Conservation (phyloP, 1,284 basidiomycete species). For the Prillingera fragicola region DNA sequence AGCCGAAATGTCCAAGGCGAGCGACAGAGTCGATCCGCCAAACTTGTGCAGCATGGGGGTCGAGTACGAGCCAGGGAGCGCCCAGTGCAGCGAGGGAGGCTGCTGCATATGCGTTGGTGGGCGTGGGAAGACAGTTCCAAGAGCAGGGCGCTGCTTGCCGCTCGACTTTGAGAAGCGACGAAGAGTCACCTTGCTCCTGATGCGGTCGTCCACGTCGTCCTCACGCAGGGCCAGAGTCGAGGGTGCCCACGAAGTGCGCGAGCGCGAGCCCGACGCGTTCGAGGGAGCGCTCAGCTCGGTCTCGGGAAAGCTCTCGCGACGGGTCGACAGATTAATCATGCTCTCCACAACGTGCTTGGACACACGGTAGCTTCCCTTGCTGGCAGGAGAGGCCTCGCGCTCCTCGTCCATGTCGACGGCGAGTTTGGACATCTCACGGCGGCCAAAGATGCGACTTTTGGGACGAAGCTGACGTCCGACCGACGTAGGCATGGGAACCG, state of each 20-base stretch:
- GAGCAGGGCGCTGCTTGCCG: constrained; percentile 14
- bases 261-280: too few species aligned
- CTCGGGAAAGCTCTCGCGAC: too few species aligned
- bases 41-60: constrained; percentile 21
- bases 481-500: constrained; percentile 1
- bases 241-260: constrained; percentile 13
- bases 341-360: constrained; percentile 11
- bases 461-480: constrained; percentile 7
- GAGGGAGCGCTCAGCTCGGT: too few species aligned
- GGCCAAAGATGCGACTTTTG: constrained; percentile 8
- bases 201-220: constrained; percentile 8
- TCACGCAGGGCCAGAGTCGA: not conserved
- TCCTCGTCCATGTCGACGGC: constrained; percentile 3
- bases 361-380: constrained; percentile 6
- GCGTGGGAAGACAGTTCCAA: constrained; percentile 19
- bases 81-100: constrained; percentile 20
- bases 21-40: constrained; percentile 17
- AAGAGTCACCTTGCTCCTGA: not conserved
- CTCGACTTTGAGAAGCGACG: constrained; percentile 7
- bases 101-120: constrained; percentile 17
- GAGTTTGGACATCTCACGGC: too few species aligned
- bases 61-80: constrained; percentile 19
- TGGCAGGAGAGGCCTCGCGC: not conserved
- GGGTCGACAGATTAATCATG: constrained; percentile 12
- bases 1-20: constrained; percentile 14